Evolutionary conservation across 129 eudicot genomes (phyloP).

Genomic region (Arctium minus): DNA sequence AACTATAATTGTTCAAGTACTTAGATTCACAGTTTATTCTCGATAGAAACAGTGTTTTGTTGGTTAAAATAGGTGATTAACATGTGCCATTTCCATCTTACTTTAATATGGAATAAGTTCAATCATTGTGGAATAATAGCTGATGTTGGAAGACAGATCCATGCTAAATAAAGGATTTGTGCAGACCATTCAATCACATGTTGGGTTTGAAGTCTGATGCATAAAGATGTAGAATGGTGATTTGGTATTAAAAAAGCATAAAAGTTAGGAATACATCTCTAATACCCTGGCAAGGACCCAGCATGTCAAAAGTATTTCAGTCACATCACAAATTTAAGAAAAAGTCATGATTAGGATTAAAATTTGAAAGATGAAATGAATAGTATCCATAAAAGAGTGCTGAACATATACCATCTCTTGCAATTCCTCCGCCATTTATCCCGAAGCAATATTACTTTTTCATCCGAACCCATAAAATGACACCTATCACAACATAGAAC

Average conservation of each 20-base stretch:
- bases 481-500: slow-evolving; percentile 43
- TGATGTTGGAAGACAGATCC: slow-evolving; percentile 1
- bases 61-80: not conserved
- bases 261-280: not conserved
- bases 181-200: not conserved
- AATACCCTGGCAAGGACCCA: not conserved
- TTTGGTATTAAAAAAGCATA: not conserved
- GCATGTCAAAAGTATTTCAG: not conserved
- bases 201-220: not conserved
- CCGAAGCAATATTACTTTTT: slow-evolving; percentile 41
- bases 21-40: not conserved
- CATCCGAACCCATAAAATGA: slow-evolving; percentile 68
- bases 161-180: not conserved
- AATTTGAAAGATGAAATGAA: not conserved
- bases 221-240: not conserved
- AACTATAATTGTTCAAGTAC: not conserved
- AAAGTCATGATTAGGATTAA: not conserved
- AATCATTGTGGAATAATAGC: not conserved
- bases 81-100: not conserved
- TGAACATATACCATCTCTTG: slow-evolving; percentile 53
- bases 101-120: not conserved
- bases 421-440: slow-evolving; percentile 62
- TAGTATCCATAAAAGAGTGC: slow-evolving; percentile 10
- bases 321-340: slow-evolving; percentile 1
- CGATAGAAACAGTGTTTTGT: not conserved